Conservation (phyloP, 352 stramenopile species). For the Halophytophthora polymorphica region DNA sequence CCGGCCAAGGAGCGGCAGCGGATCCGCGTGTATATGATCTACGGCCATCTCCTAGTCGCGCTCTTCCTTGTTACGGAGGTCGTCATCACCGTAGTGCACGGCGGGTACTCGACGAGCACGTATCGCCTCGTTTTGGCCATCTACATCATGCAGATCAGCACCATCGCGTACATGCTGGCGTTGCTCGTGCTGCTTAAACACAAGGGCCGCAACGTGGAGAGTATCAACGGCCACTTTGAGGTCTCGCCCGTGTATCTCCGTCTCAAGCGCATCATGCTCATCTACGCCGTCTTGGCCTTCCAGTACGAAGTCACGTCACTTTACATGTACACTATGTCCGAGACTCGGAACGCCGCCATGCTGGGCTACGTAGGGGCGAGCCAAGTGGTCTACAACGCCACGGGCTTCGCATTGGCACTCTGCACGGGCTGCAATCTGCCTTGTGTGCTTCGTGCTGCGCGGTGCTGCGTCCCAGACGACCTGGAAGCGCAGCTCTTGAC, state of each 20-base stretch:
- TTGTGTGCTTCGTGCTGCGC: slow-evolving; percentile 12
- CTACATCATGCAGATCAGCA: slow-evolving; percentile 31
- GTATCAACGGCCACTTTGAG: slow-evolving; percentile 35
- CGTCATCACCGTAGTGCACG: slow-evolving; percentile 9
- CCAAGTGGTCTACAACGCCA: slow-evolving; percentile 23
- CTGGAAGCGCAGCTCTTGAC: slow-evolving; percentile 19
- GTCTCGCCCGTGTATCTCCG: slow-evolving; percentile 40
- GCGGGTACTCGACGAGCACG: slow-evolving; percentile 23
- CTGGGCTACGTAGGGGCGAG: slow-evolving; percentile 21
- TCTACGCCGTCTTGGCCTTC: slow-evolving; percentile 41
- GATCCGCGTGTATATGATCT: slow-evolving; percentile 23
- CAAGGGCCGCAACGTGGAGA: slow-evolving; percentile 36
- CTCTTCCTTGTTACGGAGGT: slow-evolving; percentile 16
- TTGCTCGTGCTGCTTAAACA: slow-evolving; percentile 21
- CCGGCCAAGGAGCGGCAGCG: slow-evolving; percentile 23
- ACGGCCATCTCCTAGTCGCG: slow-evolving; percentile 12
- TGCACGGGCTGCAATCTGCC: slow-evolving; percentile 21
- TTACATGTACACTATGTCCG: slow-evolving; percentile 10
- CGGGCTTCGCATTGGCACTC: slow-evolving; percentile 17
- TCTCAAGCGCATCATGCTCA: slow-evolving; percentile 40
- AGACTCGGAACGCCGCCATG: background rate
- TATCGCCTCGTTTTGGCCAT: slow-evolving; percentile 22
- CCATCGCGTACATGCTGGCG: slow-evolving; percentile 32
- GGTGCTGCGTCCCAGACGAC: slow-evolving; percentile 19
- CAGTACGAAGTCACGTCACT: slow-evolving; percentile 41